Base-by-base conservation (phyloP, 2,329 filamentous ascomycete species). In the Xylaria polymorpha region DNA sequence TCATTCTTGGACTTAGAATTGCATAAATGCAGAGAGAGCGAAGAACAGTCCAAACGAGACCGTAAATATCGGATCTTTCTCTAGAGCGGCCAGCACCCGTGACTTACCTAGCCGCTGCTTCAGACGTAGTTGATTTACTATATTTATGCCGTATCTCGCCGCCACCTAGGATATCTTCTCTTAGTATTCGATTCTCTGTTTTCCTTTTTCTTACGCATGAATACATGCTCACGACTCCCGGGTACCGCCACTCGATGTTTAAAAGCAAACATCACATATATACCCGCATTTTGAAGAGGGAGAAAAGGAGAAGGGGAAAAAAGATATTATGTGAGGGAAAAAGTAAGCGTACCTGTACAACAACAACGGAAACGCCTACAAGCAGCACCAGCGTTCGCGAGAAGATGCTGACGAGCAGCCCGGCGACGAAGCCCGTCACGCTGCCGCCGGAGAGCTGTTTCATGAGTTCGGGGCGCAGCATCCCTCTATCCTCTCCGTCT, bases 41-140 rank as follows among this genome's bases (percentile, higher is more conserved):
- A 94, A 94, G 35, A 92, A 91, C 50, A 88, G 76, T n/a, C 89
- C 88, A 78, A 94, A 94, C 3, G 90, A 89, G 25, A 90, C 77
- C 77, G 91, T 91, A 77, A 92, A 91, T 20, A 87, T 86, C 1
- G 88, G 85, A 73, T 89, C 87, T 69, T 86, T 83, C 74, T 86
- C 83, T 62, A 91, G 80, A 55, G 85, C 81, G 4, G 83, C 83
- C 55, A 85, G 78, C 50, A 87, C 74, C 18, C 80, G 78, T 50
- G 83, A 84, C 58, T 77, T 77, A 8, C 77, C 74, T 43, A 81
- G 10, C 48, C 77, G 75, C 59, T 79, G 74, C 70, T 75, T 79
- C 29, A 80, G 14, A 22, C 69, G 74, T 18, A 80, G 66, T 59
- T 79, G 76, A 35, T 77, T 68, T 43, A 79, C 64, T 51, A 81